These are phyloP conservation scores for Jacaranda mimosifolia DNA, from an alignment of 257 asterid genomes.

Conservation along the genomic window DNA sequence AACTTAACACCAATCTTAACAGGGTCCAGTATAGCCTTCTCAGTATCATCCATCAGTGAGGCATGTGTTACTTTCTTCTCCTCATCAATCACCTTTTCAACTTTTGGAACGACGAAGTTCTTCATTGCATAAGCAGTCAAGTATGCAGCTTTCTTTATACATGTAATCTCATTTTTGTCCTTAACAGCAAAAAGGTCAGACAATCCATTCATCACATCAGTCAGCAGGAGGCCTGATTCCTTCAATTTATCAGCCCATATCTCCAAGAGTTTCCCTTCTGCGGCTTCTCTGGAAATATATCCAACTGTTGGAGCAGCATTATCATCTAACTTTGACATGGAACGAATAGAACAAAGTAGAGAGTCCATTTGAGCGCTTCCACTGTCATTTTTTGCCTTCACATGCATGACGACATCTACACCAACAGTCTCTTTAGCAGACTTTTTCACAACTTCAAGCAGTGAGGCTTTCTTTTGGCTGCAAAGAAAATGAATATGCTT, in stretches of 20 bases:
- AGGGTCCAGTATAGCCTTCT: constrained; percentile 75
- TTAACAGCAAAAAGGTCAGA: constrained; percentile 72
- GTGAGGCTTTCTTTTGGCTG: constrained; percentile 65
- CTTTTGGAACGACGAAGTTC: constrained; percentile 68
- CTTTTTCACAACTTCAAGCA: constrained; percentile 59
- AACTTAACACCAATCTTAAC: constrained; percentile 67
- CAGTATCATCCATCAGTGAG: constrained; percentile 73
- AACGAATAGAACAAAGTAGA: constrained; percentile 46
- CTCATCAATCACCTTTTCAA: constrained; percentile 71
- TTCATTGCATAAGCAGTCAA: constrained; percentile 70
- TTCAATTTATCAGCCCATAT: constrained; percentile 66
- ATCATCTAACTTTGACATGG: constrained; percentile 45
- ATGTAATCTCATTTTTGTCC: constrained; percentile 59
- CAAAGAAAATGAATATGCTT: constrained; percentile 62
- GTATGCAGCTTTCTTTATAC: constrained; percentile 70
- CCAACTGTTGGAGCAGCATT: constrained; percentile 48
- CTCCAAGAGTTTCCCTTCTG: constrained; percentile 71
- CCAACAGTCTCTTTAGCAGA: constrained; percentile 55
- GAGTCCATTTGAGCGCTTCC: constrained; percentile 63
- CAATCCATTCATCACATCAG: constrained; percentile 66
- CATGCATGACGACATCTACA: constrained; percentile 56
- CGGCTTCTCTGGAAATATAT: constrained; percentile 61
- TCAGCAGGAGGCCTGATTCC: constrained; percentile 49
- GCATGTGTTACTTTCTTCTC: constrained; percentile 79
- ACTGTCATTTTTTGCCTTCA: constrained; percentile 60